Percentiles rank a stretch among this genome's conserved stretches.
Evolutionary conservation across 768 basidiomycete species (phyloP).

Genomic region (Auricularia cornea): DNA sequence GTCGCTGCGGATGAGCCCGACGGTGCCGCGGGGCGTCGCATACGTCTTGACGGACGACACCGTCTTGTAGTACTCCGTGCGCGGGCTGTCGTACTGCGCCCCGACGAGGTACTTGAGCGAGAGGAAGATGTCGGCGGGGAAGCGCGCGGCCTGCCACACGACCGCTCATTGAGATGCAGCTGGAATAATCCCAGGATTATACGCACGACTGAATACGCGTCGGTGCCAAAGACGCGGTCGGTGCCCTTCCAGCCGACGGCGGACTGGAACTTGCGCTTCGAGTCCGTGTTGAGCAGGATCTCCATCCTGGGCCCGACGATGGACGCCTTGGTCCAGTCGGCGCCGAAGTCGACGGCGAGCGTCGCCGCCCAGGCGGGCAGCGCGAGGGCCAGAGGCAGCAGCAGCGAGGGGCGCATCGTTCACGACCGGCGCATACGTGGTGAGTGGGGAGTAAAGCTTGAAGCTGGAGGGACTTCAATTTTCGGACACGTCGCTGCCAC

Average conservation of each 20-base stretch:
- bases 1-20: conserved; percentile 44
- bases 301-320: conserved; percentile 91
- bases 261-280: conserved; percentile 89
- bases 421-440: not conserved
- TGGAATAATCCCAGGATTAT: too few relatives aligned
- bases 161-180: conserved; percentile 5
- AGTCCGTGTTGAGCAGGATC: conserved; percentile 92
- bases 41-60: conserved; percentile 35
- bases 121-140: conserved; percentile 80
- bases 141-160: conserved; percentile 72
- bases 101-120: conserved; percentile 81
- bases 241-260: conserved; percentile 77
- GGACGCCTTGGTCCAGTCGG: conserved; percentile 95
- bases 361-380: conserved; percentile 56
- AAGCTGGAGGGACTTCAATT: too few relatives aligned
- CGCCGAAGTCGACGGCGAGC: conserved; percentile 96
- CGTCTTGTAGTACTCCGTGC: conserved; percentile 48
- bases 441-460: not conserved
- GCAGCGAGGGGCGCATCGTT: not conserved
- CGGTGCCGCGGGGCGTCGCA: conserved; percentile 52
- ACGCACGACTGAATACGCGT: conserved; percentile 82
- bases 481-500: too few relatives aligned
- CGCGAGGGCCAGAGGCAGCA: not conserved
- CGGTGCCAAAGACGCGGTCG: conserved; percentile 82
- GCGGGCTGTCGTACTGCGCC: conserved; percentile 49